Evolutionary conservation across 495 filamentous ascomycete genomes (phyloP).

Genomic region (Sordaria brevicollis): DNA sequence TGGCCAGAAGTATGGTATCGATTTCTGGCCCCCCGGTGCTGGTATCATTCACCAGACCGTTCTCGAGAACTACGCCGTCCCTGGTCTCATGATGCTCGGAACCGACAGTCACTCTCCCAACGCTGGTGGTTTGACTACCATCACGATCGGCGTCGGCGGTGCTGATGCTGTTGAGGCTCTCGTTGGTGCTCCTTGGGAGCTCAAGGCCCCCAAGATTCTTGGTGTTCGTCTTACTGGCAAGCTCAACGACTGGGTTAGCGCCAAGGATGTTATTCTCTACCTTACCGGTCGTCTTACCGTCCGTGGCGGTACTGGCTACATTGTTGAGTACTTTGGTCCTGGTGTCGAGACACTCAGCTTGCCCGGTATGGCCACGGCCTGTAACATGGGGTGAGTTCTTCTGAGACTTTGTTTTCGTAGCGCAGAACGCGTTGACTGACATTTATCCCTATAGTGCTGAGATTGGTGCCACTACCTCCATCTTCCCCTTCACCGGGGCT

Average conservation of each 20-base stretch:
- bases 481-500: constrained; percentile 56
- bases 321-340: constrained; percentile 84
- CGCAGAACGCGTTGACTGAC: background rate
- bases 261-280: constrained; percentile 89
- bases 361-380: constrained; percentile 87
- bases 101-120: constrained; percentile 98
- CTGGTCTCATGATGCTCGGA: constrained; percentile 98
- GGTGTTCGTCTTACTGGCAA: constrained; percentile 79
- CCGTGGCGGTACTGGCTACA: constrained; percentile 84
- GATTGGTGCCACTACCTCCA: constrained; percentile 90
- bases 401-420: background rate
- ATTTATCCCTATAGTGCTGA: constrained; percentile 43
- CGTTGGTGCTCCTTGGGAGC: constrained; percentile 92
- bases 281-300: constrained; percentile 88
- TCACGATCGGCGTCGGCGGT: constrained; percentile 95
- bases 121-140: constrained; percentile 82
- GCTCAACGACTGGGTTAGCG: constrained; percentile 81
- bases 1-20: constrained; percentile 91
- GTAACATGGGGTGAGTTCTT: constrained; percentile 53
- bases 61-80: constrained; percentile 95
- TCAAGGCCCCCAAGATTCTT: constrained; percentile 84
- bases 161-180: constrained; percentile 96
- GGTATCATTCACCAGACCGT: constrained; percentile 99
- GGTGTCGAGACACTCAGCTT: constrained; percentile 82
- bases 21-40: constrained; percentile 98